Conservation (phyloP, 208 protist species). For the Porcisia hertigi region DNA sequence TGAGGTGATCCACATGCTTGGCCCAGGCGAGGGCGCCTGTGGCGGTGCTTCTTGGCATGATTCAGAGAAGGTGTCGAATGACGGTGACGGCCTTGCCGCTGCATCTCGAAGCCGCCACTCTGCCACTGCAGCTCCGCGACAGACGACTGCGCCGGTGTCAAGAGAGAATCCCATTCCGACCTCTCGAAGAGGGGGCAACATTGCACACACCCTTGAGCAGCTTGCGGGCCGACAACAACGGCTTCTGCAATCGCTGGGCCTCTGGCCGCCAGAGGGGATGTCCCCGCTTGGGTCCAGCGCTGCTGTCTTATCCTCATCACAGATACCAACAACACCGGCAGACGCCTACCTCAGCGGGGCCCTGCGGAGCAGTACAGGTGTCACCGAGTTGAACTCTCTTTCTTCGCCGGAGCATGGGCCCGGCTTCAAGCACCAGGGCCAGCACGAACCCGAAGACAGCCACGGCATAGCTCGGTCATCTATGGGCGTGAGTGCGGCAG, state of each 20-base stretch:
- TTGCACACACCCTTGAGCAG: constrained; percentile 20
- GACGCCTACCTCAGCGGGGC: background rate
- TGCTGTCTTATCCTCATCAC: background rate
- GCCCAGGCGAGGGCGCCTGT: background rate
- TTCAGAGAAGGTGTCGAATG: background rate
- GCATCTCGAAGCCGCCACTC: background rate
- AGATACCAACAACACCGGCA: background rate
- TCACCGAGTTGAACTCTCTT: background rate
- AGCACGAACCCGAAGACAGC: background rate
- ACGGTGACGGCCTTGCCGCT: background rate
- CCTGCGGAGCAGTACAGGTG: background rate
- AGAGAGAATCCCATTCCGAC: background rate
- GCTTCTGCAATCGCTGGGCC: constrained; percentile 17
- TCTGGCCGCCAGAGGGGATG: background rate
- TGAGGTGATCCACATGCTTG: background rate
- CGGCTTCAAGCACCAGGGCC: background rate
- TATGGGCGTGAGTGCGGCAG: background rate
- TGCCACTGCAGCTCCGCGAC: background rate
- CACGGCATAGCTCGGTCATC: background rate
- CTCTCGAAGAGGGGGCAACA: background rate
- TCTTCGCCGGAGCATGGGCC: background rate
- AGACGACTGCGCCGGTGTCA: background rate
- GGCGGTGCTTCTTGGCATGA: background rate
- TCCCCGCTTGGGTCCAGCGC: background rate
- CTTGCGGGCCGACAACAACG: constrained; percentile 25